A percentile compares a stretch with the other conserved stretches of the same genome.
phyloP scores from a whole-genome alignment of 495 filamentous ascomycete species.

The Gamarada debralockiae region DNA sequence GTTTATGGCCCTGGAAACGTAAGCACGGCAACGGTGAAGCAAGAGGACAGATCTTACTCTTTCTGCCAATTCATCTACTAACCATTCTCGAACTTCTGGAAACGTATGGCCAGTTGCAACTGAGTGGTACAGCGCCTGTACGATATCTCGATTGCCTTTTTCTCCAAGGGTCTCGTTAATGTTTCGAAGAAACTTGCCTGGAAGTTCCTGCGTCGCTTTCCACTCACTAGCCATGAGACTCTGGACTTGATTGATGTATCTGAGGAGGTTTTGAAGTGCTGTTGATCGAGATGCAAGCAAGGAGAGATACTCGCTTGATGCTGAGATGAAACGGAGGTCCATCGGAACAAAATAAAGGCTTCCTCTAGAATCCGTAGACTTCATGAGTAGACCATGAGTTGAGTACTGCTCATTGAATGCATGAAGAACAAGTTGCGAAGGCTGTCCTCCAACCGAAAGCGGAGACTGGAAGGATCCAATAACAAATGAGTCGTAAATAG shows the following conservation, averaged over 20 bases:
- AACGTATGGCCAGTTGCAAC: slow-evolving; percentile 82
- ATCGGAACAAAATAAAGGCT: slow-evolving; percentile 66
- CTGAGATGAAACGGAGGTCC: slow-evolving; percentile 76
- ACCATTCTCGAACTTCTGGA: slow-evolving; percentile 75
- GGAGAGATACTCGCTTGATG: slow-evolving; percentile 75
- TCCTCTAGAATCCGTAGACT: slow-evolving; percentile 28
- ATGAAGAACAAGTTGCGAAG: slow-evolving; percentile 50
- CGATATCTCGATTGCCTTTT: slow-evolving; percentile 58
- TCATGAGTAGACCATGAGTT: slow-evolving; percentile 70
- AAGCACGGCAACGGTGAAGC: slow-evolving; percentile 10
- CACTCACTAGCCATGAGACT: slow-evolving; percentile 72
- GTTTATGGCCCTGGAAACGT: slow-evolving; percentile 71
- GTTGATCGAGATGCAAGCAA: slow-evolving; percentile 82
- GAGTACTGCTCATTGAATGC: slow-evolving; percentile 69
- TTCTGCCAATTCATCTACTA: slow-evolving; percentile 82
- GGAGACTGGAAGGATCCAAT: slow-evolving; percentile 59
- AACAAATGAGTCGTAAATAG: slow-evolving; percentile 86
- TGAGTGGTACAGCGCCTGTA: slow-evolving; percentile 78
- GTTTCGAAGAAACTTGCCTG: slow-evolving; percentile 68
- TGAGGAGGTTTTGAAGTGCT: slow-evolving; percentile 76
- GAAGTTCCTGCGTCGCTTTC: slow-evolving; percentile 78
- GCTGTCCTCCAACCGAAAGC: slow-evolving; percentile 10
- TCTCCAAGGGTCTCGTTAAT: slow-evolving; percentile 61
- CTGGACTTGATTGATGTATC: slow-evolving; percentile 77
- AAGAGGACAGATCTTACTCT: slow-evolving; percentile 51